Evolutionary conservation across 2,329 filamentous ascomycete genomes (phyloP), one percentile per base, ranked within the genome.

Genomic region (Colletotrichum lindemuthianum): DNA sequence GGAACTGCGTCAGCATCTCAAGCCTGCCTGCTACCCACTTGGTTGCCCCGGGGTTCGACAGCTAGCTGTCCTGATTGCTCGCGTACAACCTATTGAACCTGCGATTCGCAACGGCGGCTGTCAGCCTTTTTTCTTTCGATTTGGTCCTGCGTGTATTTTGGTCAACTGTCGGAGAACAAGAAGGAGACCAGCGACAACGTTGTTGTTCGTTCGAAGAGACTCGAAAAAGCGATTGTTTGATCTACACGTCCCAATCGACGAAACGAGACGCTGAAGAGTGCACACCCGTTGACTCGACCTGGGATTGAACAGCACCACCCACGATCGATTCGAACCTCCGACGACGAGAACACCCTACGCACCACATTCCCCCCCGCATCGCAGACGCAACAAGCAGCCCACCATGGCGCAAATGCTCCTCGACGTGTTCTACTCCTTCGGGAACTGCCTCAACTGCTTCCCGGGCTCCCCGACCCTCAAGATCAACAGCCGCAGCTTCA

Each of bases 371-470:
- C 41, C 13, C 8, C 41, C 13, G 41, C 41, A 13, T 13, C 43
- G 43, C 8, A 24, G 5, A 45, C 8, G 8, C n/a, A 11, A 41
- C n/a, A 3, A 9, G 9, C 24, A 47, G 44, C 45, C 40, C 69
- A 72, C 68, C 73, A 95, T 95, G 92, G 88, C 92, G 74, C 90
- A 93, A 78, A 90, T 96, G 75, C 83, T 98, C 67, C 87, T 95
- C 69, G 96, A 98, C 76, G 84, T 97, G 40, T 82, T 98, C 70
- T 97, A 96, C 78, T 96, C 93, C 65, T 86, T 99, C 67, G 93
- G 92, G 68, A 96, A 94, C 80, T 98, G 95, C 84, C 89, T 98
- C 79, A 95, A 91, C 78, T 99, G 96, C 83, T 98, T 99, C 75
- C 95, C 96, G 12, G 92, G 92, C 71, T 95, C 93, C 69, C 95